Conservation (phyloP, 495 filamentous ascomycete species). For the Hyaloscypha variabilis region DNA sequence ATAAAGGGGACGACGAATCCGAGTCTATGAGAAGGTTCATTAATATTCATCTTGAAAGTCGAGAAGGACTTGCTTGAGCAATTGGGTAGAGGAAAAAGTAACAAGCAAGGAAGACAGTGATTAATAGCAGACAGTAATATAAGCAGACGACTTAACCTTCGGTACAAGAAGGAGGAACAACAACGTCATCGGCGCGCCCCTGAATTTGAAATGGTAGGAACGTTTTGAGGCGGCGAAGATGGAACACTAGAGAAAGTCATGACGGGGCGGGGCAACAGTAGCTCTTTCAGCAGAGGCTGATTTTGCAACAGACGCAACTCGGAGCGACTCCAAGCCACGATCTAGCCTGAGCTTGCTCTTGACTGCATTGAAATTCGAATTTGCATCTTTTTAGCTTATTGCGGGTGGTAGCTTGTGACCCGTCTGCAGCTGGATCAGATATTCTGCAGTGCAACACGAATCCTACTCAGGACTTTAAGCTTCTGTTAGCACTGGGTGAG, state of each 20-base stretch:
- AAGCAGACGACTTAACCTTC: neutral
- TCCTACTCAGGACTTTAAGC: neutral
- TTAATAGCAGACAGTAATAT: neutral
- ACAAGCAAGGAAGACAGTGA: neutral
- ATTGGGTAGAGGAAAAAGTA: neutral
- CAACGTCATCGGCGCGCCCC: conserved; percentile 6
- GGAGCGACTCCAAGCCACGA: too few relatives aligned
- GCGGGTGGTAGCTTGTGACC: conserved; percentile 8
- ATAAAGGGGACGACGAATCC: conserved; percentile 25
- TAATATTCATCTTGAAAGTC: conserved; percentile 28
- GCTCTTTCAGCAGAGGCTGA: neutral
- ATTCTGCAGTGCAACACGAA: neutral
- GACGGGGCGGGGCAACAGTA: conserved; percentile 6
- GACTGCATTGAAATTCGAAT: too few relatives aligned
- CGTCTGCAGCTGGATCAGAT: neutral
- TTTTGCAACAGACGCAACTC: neutral
- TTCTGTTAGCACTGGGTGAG: neutral
- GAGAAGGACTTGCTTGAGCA: neutral
- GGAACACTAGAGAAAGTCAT: neutral
- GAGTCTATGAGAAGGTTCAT: conserved; percentile 16
- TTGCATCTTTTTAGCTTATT: conserved; percentile 3
- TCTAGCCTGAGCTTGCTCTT: too few relatives aligned
- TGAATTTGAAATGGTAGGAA: neutral
- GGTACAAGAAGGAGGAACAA: neutral
- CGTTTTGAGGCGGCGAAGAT: neutral